Conservation (phyloP, 2,329 filamentous ascomycete species). For the Phialophora tarda region DNA sequence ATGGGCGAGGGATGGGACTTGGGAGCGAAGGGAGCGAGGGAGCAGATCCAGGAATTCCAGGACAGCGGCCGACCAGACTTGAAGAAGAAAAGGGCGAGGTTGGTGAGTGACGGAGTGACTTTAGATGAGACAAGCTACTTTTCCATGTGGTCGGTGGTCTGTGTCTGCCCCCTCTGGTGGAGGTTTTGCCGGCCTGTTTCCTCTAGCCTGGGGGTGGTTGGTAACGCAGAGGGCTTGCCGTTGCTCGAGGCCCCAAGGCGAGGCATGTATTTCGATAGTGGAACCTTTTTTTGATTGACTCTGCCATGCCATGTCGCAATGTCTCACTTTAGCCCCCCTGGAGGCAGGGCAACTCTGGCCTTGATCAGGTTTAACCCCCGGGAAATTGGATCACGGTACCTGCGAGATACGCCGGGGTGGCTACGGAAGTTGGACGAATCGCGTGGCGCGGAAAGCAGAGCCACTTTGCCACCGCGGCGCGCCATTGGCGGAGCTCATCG, state of each 20-base stretch:
- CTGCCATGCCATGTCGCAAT: constrained; percentile 23
- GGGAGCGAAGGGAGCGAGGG: neutral
- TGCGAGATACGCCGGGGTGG: constrained; percentile 18
- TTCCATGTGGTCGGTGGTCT: neutral
- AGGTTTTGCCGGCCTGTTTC: constrained; percentile 11
- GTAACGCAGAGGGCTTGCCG: constrained; percentile 13
- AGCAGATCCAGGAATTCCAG: constrained; percentile 1
- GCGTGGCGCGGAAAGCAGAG: neutral
- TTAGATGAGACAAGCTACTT: constrained; percentile 17
- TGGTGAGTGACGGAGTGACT: constrained; percentile 17
- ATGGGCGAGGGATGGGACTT: constrained; percentile 3
- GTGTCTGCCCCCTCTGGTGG: neutral
- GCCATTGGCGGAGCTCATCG: neutral
- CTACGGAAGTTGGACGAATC: constrained; percentile 19
- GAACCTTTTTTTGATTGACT: constrained; percentile 15
- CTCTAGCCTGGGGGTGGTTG: constrained; percentile 21
- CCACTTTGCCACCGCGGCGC: neutral
- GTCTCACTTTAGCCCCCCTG: constrained; percentile 33
- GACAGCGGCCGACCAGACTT: constrained; percentile 9
- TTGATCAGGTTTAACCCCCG: constrained; percentile 20
- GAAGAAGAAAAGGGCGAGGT: constrained; percentile 25
- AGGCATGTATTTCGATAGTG: constrained; percentile 14
- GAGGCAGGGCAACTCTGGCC: constrained; percentile 18
- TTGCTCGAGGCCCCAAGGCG: neutral
- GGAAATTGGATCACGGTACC: constrained; percentile 20